phyloP scores from a whole-genome alignment of 1,284 basidiomycete genomes.

The Wolfiporia cocos region DNA sequence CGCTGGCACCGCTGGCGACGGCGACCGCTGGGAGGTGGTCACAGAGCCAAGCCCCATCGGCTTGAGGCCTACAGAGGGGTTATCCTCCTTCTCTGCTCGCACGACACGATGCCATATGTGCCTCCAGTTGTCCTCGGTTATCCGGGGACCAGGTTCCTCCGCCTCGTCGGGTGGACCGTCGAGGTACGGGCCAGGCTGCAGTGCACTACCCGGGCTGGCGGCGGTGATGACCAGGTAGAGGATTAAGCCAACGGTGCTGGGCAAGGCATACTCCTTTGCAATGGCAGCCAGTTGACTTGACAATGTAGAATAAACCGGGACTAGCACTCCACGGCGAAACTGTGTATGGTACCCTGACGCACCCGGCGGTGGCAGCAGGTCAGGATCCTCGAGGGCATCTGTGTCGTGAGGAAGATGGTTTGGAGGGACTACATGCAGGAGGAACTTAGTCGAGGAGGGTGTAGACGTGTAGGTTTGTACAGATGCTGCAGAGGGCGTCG shows the following conservation, averaged over 20 bases:
- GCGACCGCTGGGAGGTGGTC: slow-evolving; percentile 28
- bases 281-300: slow-evolving; percentile 73
- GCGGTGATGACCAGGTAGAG: slow-evolving; percentile 62
- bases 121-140: slow-evolving; percentile 82
- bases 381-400: slow-evolving; percentile 33
- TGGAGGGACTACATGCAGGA: slow-evolving; percentile 76
- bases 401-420: slow-evolving; percentile 56
- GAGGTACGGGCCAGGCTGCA: no score
- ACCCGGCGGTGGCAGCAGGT: slow-evolving; percentile 43
- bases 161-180: slow-evolving; percentile 16
- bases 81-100: slow-evolving; percentile 57
- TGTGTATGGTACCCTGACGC: slow-evolving; percentile 74
- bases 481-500: slow-evolving; percentile 46
- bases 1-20: slow-evolving; percentile 37
- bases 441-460: slow-evolving; percentile 48
- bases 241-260: slow-evolving; percentile 71
- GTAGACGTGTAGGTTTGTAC: slow-evolving; percentile 33
- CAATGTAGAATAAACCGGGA: slow-evolving; percentile 66
- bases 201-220: slow-evolving; percentile 14
- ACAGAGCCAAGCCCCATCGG: slow-evolving; percentile 38
- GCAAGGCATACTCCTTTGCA: slow-evolving; percentile 82
- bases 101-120: slow-evolving; percentile 72
- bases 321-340: slow-evolving; percentile 69
- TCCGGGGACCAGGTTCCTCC: slow-evolving; percentile 63
- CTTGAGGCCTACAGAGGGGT: slow-evolving; percentile 33